Conservation (phyloP, 2,329 filamentous ascomycete genomes). For the Aulographum hederae region DNA sequence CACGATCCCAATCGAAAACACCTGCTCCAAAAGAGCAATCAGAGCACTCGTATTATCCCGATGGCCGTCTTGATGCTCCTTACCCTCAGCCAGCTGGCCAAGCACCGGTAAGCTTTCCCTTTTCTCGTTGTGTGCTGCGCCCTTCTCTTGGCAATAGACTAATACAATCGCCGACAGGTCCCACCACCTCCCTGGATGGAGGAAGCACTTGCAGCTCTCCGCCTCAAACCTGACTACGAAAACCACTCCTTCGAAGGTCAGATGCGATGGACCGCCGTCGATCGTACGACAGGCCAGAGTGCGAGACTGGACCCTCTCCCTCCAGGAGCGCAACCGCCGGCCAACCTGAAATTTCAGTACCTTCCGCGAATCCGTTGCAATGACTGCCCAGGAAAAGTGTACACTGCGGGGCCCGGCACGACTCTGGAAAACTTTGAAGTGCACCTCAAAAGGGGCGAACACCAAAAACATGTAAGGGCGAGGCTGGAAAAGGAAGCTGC, state of each 20-base stretch:
- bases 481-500: no score
- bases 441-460: slow-evolving; percentile 69
- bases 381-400: slow-evolving; percentile 86
- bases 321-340: slow-evolving; percentile 9
- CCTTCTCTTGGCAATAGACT: neutral
- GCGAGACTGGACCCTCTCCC: slow-evolving; percentile 43
- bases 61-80: slow-evolving; percentile 48
- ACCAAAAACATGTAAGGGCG: no score
- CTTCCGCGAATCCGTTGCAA: slow-evolving; percentile 78
- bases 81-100: slow-evolving; percentile 35
- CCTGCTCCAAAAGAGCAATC: no score
- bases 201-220: slow-evolving; percentile 52
- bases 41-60: slow-evolving; percentile 15
- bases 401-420: slow-evolving; percentile 72
- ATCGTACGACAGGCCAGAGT: slow-evolving; percentile 29
- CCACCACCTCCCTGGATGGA: slow-evolving; percentile 75
- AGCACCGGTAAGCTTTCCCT: neutral
- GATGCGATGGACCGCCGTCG: slow-evolving; percentile 79
- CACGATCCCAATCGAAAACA: no score
- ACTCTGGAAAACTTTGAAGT: slow-evolving; percentile 85
- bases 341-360: slow-evolving; percentile 49
- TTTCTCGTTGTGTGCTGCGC: neutral
- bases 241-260: slow-evolving; percentile 71
- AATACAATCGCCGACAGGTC: slow-evolving; percentile 15
- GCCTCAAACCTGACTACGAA: slow-evolving; percentile 50